Base-by-base conservation (phyloP, 345 rosid species). In the Mallotus nudiflorus region DNA sequence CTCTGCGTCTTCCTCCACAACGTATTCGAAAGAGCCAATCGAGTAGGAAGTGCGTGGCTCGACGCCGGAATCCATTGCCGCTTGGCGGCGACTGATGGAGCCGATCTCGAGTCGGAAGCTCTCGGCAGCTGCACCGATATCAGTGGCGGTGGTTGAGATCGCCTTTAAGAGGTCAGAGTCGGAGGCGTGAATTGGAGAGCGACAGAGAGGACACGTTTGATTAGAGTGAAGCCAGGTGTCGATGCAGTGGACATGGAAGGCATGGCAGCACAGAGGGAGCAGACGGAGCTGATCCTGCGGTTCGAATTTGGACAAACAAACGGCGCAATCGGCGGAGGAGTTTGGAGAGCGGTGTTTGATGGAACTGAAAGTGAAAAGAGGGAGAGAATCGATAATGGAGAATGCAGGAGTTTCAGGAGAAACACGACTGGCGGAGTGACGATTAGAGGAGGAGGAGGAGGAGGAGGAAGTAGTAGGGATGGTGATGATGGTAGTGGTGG, bases 81-180 rank as follows among this genome's bases (percentile, higher is more conserved):
- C 44, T 63, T 74, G 80, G 13, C 78, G 70, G 55, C 83, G 91
- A 85, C 97, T 90, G 11, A 95, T 57, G 2, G 99, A 90, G 76
- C 99, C 99, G 51, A 95, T 92, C 85, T 92, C 97, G 5, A 95
- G 80, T 8, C 92, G 86, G 70, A 95, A 95, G 37, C 97, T 95
- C 62, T 79, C 86, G 27, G 71, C 75, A 24, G 73, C 75, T 6
- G 60, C 69, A 18, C 50, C 56, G 24, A 22, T n/a, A n/a, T n/a
- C n/a, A n/a, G n/a, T 50, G 1, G 16, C 42, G 22, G 31, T 9
- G 31, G 80, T 50, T 0, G 88, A 77, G 6, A 87, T 64, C 8
- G 90, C 46, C 74, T 85, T 90, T 45, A 80, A 71, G 44, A 89
- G 49, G 73, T 90, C 92, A 3, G 96, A 77, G 0, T 90, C 93